Conservation (phyloP, 2,329 filamentous ascomycete species). For the Myrmaecium sp. region DNA sequence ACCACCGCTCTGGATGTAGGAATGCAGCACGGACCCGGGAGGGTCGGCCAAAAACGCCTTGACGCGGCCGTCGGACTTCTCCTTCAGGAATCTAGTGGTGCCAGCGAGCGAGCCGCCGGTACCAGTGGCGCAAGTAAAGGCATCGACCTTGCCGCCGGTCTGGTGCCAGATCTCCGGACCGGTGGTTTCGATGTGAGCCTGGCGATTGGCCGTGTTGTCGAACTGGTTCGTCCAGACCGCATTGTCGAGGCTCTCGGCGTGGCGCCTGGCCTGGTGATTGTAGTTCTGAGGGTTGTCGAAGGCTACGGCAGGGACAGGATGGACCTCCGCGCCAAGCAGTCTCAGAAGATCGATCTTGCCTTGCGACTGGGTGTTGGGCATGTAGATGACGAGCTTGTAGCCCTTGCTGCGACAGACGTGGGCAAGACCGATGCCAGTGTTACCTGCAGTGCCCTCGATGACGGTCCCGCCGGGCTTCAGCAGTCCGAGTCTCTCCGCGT, state of each 20-base stretch:
- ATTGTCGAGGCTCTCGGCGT: constrained; percentile 73
- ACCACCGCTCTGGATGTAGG: constrained; percentile 74
- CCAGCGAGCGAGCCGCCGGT: constrained; percentile 87
- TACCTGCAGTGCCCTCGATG: constrained; percentile 91
- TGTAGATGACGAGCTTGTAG: constrained; percentile 96
- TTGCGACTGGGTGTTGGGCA: constrained; percentile 97
- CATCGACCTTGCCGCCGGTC: constrained; percentile 70
- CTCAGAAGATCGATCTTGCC: constrained; percentile 91
- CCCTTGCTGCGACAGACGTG: constrained; percentile 87
- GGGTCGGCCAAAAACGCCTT: constrained; percentile 87
- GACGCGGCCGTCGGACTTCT: constrained; percentile 57
- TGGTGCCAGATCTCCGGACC: constrained; percentile 96
- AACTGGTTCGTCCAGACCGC: constrained; percentile 99
- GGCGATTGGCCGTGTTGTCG: constrained; percentile 86
- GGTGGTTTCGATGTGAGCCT: constrained; percentile 90
- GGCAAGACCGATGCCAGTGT: constrained; percentile 93
- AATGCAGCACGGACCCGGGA: constrained; percentile 82
- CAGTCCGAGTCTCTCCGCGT: constrained; percentile 78
- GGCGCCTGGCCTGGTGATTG: constrained; percentile 84
- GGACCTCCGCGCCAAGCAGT: constrained; percentile 82
- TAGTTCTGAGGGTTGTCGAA: constrained; percentile 95
- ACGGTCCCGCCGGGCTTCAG: constrained; percentile 79
- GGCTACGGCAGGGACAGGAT: constrained; percentile 86
- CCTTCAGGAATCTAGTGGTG: constrained; percentile 76
- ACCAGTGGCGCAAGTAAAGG: constrained; percentile 89